Evolutionary conservation across 768 basidiomycete genomes (phyloP).

Genomic region (Russula dissimulans): DNA sequence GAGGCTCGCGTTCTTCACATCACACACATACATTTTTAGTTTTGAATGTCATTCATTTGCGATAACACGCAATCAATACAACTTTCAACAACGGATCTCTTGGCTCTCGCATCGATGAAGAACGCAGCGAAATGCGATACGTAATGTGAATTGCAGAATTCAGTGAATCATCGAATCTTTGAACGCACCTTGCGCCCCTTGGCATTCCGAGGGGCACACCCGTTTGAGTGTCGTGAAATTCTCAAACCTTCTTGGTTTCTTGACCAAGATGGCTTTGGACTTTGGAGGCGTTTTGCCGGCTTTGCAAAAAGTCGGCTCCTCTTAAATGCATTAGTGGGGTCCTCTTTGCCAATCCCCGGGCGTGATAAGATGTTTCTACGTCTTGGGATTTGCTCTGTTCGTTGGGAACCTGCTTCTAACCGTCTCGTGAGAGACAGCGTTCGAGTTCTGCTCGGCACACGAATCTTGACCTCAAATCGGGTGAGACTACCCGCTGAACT

Average conservation of each 20-base stretch:
- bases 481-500: slow-evolving; percentile 79
- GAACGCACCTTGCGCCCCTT: slow-evolving; percentile 73
- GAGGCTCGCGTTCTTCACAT: background rate
- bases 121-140: slow-evolving; percentile 60
- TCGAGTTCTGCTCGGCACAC: background rate
- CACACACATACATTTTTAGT: background rate
- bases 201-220: slow-evolving; percentile 67
- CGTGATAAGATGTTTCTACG: slow-evolving; percentile 45
- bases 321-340: slow-evolving; percentile 15
- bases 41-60: background rate
- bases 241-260: slow-evolving; percentile 26
- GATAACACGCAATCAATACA: slow-evolving; percentile 24
- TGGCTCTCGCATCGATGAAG: slow-evolving; percentile 23
- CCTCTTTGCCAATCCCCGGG: slow-evolving; percentile 18
- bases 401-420: background rate
- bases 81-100: slow-evolving; percentile 55
- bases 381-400: background rate
- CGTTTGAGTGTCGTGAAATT: slow-evolving; percentile 66
- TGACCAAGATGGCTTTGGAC: slow-evolving; percentile 20
- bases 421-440: background rate
- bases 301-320: slow-evolving; percentile 24
- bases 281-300: slow-evolving; percentile 31
- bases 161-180: slow-evolving; percentile 62
- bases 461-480: slow-evolving; percentile 61
- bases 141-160: slow-evolving; percentile 80